These are phyloP conservation scores for Phialophora expanda DNA, from an alignment of 2,329 filamentous ascomycete species.

Conservation along the genomic window DNA sequence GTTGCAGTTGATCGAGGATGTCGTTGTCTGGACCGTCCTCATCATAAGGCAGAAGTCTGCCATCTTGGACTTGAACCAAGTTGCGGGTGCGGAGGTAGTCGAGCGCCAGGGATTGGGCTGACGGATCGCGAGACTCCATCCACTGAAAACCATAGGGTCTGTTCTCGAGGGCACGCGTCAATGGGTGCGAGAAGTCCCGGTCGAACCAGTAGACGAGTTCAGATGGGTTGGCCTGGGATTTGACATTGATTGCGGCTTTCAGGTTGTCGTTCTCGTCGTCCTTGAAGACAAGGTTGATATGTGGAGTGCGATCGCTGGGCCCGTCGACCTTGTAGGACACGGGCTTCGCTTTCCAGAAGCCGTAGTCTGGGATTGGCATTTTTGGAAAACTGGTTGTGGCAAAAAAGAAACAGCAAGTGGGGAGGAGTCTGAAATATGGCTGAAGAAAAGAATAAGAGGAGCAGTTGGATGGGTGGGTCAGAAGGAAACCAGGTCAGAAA, in stretches of 20 bases:
- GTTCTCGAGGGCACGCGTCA: slow-evolving; percentile 38
- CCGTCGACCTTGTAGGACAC: slow-evolving; percentile 17
- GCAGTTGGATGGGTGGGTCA: not conserved
- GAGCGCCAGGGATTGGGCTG: slow-evolving; percentile 29
- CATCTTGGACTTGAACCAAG: slow-evolving; percentile 42
- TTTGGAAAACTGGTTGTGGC: not conserved
- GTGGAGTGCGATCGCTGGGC: slow-evolving; percentile 36
- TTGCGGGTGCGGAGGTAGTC: slow-evolving; percentile 37
- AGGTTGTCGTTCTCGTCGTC: slow-evolving; percentile 30
- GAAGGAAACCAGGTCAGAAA: not conserved
- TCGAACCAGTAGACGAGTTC: slow-evolving; percentile 46
- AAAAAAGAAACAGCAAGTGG: not conserved
- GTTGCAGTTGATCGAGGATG: slow-evolving; percentile 47
- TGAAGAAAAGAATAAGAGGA: not conserved
- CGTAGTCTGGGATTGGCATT: slow-evolving; percentile 25
- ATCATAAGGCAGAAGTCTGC: slow-evolving; percentile 39
- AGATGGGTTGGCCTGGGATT: slow-evolving; percentile 41
- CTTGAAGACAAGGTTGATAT: slow-evolving; percentile 44
- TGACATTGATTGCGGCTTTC: slow-evolving; percentile 45
- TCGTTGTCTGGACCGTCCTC: slow-evolving; percentile 42
- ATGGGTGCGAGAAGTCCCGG: slow-evolving; percentile 40
- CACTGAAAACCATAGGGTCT: slow-evolving; percentile 41
- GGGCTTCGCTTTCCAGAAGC: slow-evolving; percentile 23
- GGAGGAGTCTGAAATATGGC: not conserved
- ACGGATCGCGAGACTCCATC: slow-evolving; percentile 29